Percentiles rank a stretch among this genome's conserved stretches.
Conservation (phyloP, 2,329 filamentous ascomycete species). For the Cladosporium halotolerans region DNA sequence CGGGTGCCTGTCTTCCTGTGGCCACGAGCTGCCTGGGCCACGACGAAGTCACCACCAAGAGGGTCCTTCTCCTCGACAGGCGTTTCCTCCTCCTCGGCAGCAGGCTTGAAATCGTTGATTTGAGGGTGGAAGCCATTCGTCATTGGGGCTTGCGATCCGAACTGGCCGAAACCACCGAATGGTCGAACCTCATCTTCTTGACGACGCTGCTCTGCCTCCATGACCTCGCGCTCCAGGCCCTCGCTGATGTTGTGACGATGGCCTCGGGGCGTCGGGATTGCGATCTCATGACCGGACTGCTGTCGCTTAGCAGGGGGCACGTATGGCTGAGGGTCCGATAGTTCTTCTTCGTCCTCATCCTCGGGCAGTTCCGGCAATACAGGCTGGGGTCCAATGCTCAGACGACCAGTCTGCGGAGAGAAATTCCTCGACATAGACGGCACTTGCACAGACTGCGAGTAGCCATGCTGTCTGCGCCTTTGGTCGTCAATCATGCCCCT, state of each 20-base stretch:
- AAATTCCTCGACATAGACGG: conserved; percentile 20
- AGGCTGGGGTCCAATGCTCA: conserved; percentile 40
- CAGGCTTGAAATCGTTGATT: not conserved
- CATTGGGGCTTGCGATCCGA: not conserved
- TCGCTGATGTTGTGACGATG: conserved; percentile 68
- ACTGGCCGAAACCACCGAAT: conserved; percentile 6
- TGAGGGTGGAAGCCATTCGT: not conserved
- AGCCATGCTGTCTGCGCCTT: conserved; percentile 41
- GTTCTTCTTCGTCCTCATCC: conserved; percentile 56
- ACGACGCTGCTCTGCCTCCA: conserved; percentile 74
- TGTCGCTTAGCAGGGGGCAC: conserved; percentile 28
- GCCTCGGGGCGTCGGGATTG: conserved; percentile 54
- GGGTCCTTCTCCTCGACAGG: conserved; percentile 18
- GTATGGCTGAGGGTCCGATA: conserved; percentile 21
- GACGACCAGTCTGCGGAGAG: conserved; percentile 44
- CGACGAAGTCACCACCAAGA: conserved; percentile 16
- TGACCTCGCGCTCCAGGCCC: conserved; percentile 75
- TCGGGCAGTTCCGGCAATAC: conserved; percentile 66
- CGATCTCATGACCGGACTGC: conserved; percentile 43
- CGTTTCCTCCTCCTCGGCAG: not conserved
- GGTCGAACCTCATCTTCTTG: conserved; percentile 19
- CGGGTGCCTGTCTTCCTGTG: conserved; percentile 48
- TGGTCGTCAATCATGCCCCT: conserved; percentile 42
- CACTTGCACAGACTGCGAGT: conserved; percentile 26
- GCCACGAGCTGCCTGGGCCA: conserved; percentile 69